Evolutionary conservation across 1,284 basidiomycete genomes (phyloP).

Genomic region (Ceratobasidium papillatum): DNA sequence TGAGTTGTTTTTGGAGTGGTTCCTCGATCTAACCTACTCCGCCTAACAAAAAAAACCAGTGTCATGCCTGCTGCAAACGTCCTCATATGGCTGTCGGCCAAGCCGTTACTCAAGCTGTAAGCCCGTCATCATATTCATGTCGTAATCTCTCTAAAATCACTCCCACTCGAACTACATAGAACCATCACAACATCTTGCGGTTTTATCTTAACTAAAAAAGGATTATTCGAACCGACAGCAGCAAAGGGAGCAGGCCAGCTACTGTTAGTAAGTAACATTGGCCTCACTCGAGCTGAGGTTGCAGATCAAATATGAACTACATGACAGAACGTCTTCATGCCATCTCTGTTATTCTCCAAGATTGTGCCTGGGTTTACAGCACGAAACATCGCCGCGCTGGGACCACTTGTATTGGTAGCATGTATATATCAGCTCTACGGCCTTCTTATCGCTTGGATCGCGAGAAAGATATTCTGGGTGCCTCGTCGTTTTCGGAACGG

Average conservation of each 20-base stretch:
- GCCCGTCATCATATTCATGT: slow-evolving; percentile 46
- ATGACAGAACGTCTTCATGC: slow-evolving; percentile 69
- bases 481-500: slow-evolving; percentile 77
- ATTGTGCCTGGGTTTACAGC: slow-evolving; percentile 76
- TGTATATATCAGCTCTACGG: slow-evolving; percentile 65
- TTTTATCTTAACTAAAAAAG: slow-evolving; percentile 66
- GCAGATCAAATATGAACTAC: background rate
- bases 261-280: slow-evolving; percentile 56
- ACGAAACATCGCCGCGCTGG: slow-evolving; percentile 70
- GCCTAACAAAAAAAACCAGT: too few species aligned
- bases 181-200: slow-evolving; percentile 64
- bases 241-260: slow-evolving; percentile 68
- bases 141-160: background rate
- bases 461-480: slow-evolving; percentile 77
- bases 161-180: slow-evolving; percentile 50
- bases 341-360: slow-evolving; percentile 78
- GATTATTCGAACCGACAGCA: slow-evolving; percentile 66
- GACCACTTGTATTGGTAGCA: slow-evolving; percentile 65
- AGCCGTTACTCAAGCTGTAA: slow-evolving; percentile 68
- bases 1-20: too few species aligned
- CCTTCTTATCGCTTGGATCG: slow-evolving; percentile 62
- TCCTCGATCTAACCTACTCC: too few species aligned
- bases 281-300: background rate
- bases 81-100: slow-evolving; percentile 66
- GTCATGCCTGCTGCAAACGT: slow-evolving; percentile 51